Conservation (phyloP, 2,329 filamentous ascomycete genomes). For the Boeremia exigua region DNA sequence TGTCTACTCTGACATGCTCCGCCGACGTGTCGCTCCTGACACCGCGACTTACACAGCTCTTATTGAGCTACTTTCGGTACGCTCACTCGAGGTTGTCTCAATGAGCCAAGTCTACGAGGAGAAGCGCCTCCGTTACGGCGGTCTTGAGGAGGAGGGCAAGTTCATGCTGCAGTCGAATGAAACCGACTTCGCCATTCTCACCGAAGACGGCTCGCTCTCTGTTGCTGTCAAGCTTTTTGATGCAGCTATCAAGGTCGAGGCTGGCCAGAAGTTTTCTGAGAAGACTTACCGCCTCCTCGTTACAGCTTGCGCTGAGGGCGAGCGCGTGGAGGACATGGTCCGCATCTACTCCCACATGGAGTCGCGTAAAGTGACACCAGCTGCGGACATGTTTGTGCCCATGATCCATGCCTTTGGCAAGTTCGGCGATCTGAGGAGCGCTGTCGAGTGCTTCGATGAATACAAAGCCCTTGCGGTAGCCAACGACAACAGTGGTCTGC, state of each 20-base stretch:
- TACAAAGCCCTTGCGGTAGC: conserved; percentile 89
- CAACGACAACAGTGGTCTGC: conserved; percentile 75
- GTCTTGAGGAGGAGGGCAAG: conserved; percentile 80
- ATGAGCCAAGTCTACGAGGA: conserved; percentile 78
- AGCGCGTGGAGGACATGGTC: conserved; percentile 86
- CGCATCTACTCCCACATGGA: conserved; percentile 93
- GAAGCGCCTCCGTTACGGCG: conserved; percentile 83
- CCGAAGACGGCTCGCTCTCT: conserved; percentile 84
- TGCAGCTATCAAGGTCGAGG: conserved; percentile 69
- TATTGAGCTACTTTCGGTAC: conserved; percentile 79
- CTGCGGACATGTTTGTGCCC: conserved; percentile 81
- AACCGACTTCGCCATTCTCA: conserved; percentile 82
- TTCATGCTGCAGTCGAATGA: conserved; percentile 91
- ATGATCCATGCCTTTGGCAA: conserved; percentile 96
- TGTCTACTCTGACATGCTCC: conserved; percentile 96
- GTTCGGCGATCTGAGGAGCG: conserved; percentile 80
- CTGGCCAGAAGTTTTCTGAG: conserved; percentile 71
- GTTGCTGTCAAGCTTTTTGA: conserved; percentile 87
- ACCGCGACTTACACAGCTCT: conserved; percentile 87
- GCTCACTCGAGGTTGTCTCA: conserved; percentile 78
- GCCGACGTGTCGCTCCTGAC: conserved; percentile 80
- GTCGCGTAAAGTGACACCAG: conserved; percentile 72
- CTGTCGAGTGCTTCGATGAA: conserved; percentile 93
- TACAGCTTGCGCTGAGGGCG: conserved; percentile 81
- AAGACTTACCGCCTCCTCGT: conserved; percentile 87